Conservation (phyloP, 1,284 basidiomycete species). For the Rhodotorula mucilaginosa region DNA sequence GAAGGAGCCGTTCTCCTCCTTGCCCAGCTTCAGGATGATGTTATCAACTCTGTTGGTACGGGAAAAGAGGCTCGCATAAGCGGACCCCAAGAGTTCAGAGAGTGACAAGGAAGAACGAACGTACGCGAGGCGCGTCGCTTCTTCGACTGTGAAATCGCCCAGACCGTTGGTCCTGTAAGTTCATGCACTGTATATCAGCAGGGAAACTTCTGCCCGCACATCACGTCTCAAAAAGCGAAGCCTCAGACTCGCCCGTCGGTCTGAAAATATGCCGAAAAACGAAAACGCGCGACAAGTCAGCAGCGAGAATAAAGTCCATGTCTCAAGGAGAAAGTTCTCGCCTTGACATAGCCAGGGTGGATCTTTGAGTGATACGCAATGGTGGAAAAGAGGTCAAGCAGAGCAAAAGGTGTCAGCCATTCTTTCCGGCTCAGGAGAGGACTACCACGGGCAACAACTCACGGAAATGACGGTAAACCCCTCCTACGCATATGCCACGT, state of each 20-base stretch:
- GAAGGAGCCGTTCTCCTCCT: conserved; percentile 3
- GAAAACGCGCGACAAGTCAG: no score
- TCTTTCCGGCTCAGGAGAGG: no score
- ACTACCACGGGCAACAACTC: no score
- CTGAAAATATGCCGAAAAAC: not conserved
- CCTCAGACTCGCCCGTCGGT: not conserved
- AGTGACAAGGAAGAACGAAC: not conserved
- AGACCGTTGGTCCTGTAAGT: not conserved
- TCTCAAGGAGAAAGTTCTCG: not conserved
- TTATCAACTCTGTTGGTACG: not conserved
- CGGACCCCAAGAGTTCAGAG: no score
- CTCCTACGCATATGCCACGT: not conserved
- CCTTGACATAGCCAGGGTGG: conserved; percentile 5
- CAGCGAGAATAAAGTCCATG: no score
- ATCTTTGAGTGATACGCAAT: not conserved
- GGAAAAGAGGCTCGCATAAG: no score
- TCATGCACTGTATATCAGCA: no score
- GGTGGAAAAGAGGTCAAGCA: no score
- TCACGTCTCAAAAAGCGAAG: not conserved
- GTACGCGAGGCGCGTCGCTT: not conserved
- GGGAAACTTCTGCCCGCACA: no score
- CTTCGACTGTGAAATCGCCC: not conserved
- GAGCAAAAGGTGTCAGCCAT: no score
- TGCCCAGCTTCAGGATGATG: not conserved
- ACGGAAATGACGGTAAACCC: not conserved